phyloP scores from a whole-genome alignment of 768 basidiomycete species.

The Russula virescens region DNA sequence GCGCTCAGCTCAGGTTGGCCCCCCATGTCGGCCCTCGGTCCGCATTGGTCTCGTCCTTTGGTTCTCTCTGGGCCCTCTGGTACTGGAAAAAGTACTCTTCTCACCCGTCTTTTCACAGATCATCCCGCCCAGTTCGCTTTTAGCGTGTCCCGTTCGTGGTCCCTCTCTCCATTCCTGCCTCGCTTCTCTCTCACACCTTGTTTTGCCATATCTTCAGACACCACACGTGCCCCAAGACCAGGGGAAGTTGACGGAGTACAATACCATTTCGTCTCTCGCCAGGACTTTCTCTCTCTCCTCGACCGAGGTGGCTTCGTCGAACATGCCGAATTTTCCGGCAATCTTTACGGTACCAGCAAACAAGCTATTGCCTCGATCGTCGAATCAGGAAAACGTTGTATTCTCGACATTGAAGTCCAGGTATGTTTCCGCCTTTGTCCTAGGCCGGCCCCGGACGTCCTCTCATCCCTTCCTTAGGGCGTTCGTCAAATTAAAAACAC shows the following conservation, averaged over 20 bases:
- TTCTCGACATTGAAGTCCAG: conserved; percentile 96
- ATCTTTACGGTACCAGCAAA: conserved; percentile 89
- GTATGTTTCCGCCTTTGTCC: conserved; percentile 37
- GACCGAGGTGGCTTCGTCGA: conserved; percentile 80
- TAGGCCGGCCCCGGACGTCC: not conserved
- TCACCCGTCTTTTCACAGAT: conserved; percentile 72
- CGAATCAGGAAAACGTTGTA: conserved; percentile 68
- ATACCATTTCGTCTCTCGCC: conserved; percentile 76
- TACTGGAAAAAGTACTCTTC: conserved; percentile 90
- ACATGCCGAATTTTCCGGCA: conserved; percentile 88
- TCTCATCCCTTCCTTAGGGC: conserved; percentile 49
- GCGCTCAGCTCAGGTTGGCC: too few species aligned
- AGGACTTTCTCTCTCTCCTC: conserved; percentile 69
- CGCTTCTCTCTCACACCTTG: conserved; percentile 1
- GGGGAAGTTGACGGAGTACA: conserved; percentile 79
- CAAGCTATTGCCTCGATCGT: conserved; percentile 67
- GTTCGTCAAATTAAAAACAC: conserved; percentile 88
- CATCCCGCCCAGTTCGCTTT: conserved; percentile 86
- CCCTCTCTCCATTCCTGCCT: conserved; percentile 1
- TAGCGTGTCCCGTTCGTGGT: conserved; percentile 74
- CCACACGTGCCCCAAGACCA: conserved; percentile 77
- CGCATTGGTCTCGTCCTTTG: conserved; percentile 61
- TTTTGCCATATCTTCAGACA: conserved; percentile 62
- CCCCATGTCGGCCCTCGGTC: conserved; percentile 22
- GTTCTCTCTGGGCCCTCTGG: conserved; percentile 90